A percentile compares a stretch with the other conserved stretches of the same genome.
These are phyloP conservation scores for Ascobolus immersus DNA, from an alignment of 495 filamentous ascomycete genomes.

Conservation along the genomic window DNA sequence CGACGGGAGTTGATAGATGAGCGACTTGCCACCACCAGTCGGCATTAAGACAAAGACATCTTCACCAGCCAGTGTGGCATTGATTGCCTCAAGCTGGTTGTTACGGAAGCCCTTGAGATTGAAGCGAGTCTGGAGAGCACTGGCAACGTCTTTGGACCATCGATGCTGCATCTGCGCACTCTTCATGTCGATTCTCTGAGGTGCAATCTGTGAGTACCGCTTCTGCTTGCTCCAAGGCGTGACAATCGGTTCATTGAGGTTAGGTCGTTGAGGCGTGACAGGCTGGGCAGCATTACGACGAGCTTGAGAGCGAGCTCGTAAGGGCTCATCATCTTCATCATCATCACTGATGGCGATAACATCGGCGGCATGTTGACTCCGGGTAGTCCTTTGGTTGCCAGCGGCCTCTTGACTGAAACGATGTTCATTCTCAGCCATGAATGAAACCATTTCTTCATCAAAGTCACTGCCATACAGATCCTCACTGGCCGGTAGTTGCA, in stretches of 20 bases:
- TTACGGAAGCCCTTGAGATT: conserved; percentile 57
- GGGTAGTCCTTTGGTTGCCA: too few species aligned
- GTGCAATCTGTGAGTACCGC: conserved; percentile 8
- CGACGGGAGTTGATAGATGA: conserved; percentile 89
- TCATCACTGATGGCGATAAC: conserved; percentile 11
- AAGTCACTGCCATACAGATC: too few species aligned
- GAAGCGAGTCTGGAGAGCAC: conserved; percentile 52
- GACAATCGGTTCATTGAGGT: conserved; percentile 4
- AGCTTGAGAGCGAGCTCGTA: neutral
- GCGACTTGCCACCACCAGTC: conserved; percentile 84
- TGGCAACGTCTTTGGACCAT: conserved; percentile 72
- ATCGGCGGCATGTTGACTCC: too few species aligned
- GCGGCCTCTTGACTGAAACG: too few species aligned
- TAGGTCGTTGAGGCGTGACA: conserved; percentile 4
- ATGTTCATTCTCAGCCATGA: too few species aligned
- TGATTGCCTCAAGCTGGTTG: conserved; percentile 91
- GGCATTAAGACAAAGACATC: conserved; percentile 93
- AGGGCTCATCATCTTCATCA: conserved; percentile 3
- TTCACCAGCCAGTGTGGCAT: conserved; percentile 62
- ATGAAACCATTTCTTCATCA: too few species aligned
- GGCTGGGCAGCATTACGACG: neutral
- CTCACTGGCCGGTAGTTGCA: too few species aligned
- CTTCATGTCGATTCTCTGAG: conserved; percentile 12
- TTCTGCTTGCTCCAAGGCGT: conserved; percentile 2
- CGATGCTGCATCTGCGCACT: conserved; percentile 25